phyloP scores from a whole-genome alignment of 306 rosid genomes.

The Trifolium subterraneum region DNA sequence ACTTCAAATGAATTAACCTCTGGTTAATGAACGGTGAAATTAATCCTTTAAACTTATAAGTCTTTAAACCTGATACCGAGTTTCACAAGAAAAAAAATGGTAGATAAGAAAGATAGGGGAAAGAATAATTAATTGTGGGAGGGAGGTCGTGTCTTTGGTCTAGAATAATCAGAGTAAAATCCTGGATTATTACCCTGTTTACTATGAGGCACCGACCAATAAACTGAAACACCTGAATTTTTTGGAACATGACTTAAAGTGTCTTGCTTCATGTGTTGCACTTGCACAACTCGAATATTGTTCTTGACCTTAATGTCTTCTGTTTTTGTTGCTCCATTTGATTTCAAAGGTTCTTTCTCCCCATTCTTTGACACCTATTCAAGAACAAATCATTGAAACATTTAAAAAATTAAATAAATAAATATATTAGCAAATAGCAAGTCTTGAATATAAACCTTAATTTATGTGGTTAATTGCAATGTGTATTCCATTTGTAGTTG shows the following conservation, averaged over 20 bases:
- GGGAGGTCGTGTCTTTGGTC: slow-evolving; percentile 72
- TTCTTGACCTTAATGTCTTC: neutral
- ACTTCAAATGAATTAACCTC: no score
- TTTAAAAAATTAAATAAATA: neutral
- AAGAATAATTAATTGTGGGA: slow-evolving; percentile 52
- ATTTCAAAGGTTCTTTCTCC: slow-evolving; percentile 21
- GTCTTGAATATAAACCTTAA: neutral
- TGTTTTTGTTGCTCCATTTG: slow-evolving; percentile 17
- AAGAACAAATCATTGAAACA: neutral
- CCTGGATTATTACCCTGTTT: slow-evolving; percentile 44
- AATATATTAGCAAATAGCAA: neutral
- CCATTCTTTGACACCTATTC: slow-evolving; percentile 38
- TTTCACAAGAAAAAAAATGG: neutral
- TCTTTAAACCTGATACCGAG: neutral
- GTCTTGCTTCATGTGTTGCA: slow-evolving; percentile 11
- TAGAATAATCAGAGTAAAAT: slow-evolving; percentile 63
- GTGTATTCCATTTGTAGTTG: neutral
- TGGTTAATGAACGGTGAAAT: no score
- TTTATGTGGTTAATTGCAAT: neutral
- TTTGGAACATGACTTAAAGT: slow-evolving; percentile 43
- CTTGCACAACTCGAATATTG: slow-evolving; percentile 10
- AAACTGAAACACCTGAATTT: slow-evolving; percentile 45
- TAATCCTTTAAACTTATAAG: no score
- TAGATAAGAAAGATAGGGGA: neutral
- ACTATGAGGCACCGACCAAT: slow-evolving; percentile 45